phyloP scores from a whole-genome alignment of 345 rosid genomes.

The Ricinus communis region DNA sequence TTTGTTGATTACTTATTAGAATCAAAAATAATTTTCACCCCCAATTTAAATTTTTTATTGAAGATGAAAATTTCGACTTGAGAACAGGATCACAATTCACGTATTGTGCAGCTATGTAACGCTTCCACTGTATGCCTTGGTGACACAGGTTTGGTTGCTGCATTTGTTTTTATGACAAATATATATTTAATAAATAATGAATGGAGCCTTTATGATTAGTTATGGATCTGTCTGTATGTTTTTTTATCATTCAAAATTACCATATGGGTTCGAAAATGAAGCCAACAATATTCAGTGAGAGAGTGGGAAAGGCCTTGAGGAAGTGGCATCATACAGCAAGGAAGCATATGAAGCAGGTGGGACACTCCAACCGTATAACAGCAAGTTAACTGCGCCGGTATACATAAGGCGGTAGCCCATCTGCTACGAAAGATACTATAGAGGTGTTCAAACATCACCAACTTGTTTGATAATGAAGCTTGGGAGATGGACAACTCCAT shows the following conservation, averaged over 20 bases:
- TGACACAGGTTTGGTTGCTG: constrained; percentile 13
- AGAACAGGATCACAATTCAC: constrained; percentile 22
- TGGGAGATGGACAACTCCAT: constrained; percentile 34
- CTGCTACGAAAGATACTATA: constrained; percentile 45
- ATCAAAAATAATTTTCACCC: too few species aligned
- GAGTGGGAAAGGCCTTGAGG: constrained; percentile 34
- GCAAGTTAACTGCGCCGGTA: constrained; percentile 41
- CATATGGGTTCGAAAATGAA: constrained; percentile 46
- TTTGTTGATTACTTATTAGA: background rate
- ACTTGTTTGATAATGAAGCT: background rate
- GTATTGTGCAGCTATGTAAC: constrained; percentile 32
- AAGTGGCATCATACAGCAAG: constrained; percentile 38
- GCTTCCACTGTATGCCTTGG: constrained; percentile 32
- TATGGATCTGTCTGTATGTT: too few species aligned
- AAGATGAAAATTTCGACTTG: background rate
- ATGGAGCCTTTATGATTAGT: too few species aligned
- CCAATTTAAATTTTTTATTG: too few species aligned
- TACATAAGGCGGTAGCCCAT: too few species aligned
- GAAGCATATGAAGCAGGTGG: constrained; percentile 26
- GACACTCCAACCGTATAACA: constrained; percentile 18
- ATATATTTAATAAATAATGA: too few species aligned
- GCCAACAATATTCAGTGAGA: constrained; percentile 41
- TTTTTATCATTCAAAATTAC: background rate
- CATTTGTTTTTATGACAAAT: background rate
- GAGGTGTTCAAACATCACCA: constrained; percentile 22